phyloP scores from a whole-genome alignment of 352 stramenopile genomes.

The Hyaloperonospora arabidopsidis region DNA sequence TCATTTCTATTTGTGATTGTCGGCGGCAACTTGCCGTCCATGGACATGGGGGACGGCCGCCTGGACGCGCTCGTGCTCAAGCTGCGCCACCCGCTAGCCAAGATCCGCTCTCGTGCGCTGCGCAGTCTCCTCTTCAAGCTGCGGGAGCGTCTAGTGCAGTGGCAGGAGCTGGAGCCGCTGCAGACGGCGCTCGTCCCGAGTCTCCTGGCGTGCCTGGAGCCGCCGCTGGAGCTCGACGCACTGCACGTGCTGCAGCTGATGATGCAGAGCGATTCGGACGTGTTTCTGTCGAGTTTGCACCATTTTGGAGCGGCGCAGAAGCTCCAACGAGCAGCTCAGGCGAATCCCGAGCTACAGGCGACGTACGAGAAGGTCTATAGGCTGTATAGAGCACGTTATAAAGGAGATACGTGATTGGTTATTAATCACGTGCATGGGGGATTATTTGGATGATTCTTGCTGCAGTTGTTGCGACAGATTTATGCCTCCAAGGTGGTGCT shows the following conservation, averaged over 20 bases:
- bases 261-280: constrained; percentile 20
- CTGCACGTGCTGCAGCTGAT: constrained; percentile 51
- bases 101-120: constrained; percentile 53
- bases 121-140: constrained; percentile 61
- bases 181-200: constrained; percentile 27
- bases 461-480: constrained; percentile 36
- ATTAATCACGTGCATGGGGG: too few species aligned
- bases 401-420: too few species aligned
- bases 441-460: too few species aligned
- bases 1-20: too few species aligned
- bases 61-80: constrained; percentile 44
- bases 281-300: constrained; percentile 32
- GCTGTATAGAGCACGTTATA: neutral
- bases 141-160: constrained; percentile 41
- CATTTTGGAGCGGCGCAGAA: constrained; percentile 26
- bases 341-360: constrained; percentile 28
- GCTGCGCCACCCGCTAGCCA: constrained; percentile 50
- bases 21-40: neutral
- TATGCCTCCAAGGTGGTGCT: constrained; percentile 22
- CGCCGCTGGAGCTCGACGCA: constrained; percentile 37
- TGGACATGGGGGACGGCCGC: constrained; percentile 5
- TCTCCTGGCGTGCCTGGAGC: constrained; percentile 34
- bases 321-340: constrained; percentile 32
- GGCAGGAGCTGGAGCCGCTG: constrained; percentile 25
- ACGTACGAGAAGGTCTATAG: constrained; percentile 42